A percentile compares a stretch with the other conserved stretches of the same genome.
These are phyloP conservation scores for Malbranchea cinnamomea DNA, from an alignment of 2,329 filamentous ascomycete genomes.

Conservation along the genomic window DNA sequence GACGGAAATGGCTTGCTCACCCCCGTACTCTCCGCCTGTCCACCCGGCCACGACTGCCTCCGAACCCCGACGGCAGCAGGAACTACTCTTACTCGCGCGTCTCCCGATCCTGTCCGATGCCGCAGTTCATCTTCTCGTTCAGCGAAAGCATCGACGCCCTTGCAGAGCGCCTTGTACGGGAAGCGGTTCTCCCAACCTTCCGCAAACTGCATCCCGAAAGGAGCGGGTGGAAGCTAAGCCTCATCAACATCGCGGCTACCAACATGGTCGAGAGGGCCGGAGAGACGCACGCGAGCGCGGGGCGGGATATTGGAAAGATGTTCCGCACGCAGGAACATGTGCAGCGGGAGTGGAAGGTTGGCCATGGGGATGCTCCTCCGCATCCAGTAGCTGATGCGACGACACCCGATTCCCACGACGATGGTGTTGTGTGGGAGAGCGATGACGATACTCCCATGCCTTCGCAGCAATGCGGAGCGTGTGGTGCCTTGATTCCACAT, in stretches of 20 bases:
- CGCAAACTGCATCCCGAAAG: constrained; percentile 55
- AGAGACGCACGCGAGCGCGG: constrained; percentile 38
- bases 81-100: constrained; percentile 32
- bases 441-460: constrained; percentile 18
- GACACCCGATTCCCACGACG: constrained; percentile 4
- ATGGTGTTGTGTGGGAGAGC: constrained; percentile 21
- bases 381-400: background rate
- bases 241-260: constrained; percentile 75
- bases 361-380: constrained; percentile 10
- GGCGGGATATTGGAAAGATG: constrained; percentile 69
- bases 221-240: constrained; percentile 60
- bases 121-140: constrained; percentile 56
- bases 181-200: constrained; percentile 57
- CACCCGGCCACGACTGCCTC: constrained; percentile 47
- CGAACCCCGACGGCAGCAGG: constrained; percentile 29
- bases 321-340: constrained; percentile 60
- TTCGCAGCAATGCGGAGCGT: constrained; percentile 25
- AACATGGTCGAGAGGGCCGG: constrained; percentile 56
- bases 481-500: constrained; percentile 32
- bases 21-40: constrained; percentile 72
- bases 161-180: constrained; percentile 53
- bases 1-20: constrained; percentile 62
- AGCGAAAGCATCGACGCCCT: constrained; percentile 42
- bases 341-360: constrained; percentile 47
- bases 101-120: constrained; percentile 61